Base-by-base conservation (phyloP, 192 early-diverging fungal species). In the Anaeromyces robustus region DNA sequence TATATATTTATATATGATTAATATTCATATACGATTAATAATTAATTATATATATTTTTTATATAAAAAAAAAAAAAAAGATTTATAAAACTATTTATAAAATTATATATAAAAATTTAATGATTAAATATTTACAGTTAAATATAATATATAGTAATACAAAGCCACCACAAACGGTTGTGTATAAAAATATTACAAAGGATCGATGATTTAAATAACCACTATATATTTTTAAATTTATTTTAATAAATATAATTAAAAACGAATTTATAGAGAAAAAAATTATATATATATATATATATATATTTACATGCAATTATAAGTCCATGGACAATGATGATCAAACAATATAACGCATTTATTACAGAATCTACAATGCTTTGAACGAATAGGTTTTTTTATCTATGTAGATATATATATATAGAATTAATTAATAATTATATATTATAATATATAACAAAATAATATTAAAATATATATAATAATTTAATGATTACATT, bases 281-380 rank as follows among this genome's bases (percentile, higher is more conserved):
- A 34, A 34, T 34, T 34, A 7, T 7, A 34, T 34, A 34, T 34
- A 52, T 22, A 52, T 52, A 22, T 22, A 22, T 4, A 52, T 52
- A 52, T 22, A 13, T 22, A 22, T 13, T 22, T 68, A 68, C 52
- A 68, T 68, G 52, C 52, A 68, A 68, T 68, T 68, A 68, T 68
- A 68, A 9, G 52, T 97, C 96, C 96, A 99, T 28, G 96, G 97
- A 80, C 97, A 98, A 82, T 98, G 96, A 82, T 97, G 95, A 83
- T 98, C 96, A 87, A 98, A 97, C 43, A 90, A 89, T 29, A 95
- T 92, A 4, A 99, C 96, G 84, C 97, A 99, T 79, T 95, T 90
- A 84, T 97, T 90, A 82, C 96, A 97, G 78, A 93, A 87, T 82
- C 92, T 93, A 85, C 97, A 99, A 83, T 99, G 97, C 85, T 98